Percentiles rank a stretch among this genome's conserved stretches.
phyloP scores from a whole-genome alignment of 2,329 filamentous ascomycete species.

The Sporothrix pallida region DNA sequence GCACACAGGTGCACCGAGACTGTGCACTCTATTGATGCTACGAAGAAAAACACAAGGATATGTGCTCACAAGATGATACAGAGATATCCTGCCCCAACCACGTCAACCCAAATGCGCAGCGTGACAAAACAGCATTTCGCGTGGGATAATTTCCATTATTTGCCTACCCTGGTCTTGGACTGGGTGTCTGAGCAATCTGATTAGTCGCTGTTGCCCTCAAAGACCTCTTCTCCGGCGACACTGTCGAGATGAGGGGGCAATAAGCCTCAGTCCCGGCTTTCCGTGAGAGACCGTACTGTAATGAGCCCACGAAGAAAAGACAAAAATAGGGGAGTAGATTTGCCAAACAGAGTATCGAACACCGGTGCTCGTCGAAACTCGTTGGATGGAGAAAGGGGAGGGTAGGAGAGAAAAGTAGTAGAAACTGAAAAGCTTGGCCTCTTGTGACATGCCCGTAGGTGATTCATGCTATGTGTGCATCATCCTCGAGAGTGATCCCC shows the following conservation, averaged over 20 bases:
- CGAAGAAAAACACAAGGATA: too few relatives aligned
- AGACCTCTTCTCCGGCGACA: background rate
- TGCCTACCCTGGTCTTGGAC: background rate
- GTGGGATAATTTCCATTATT: too few relatives aligned
- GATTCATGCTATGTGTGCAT: too few relatives aligned
- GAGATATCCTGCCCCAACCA: too few relatives aligned
- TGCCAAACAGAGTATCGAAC: slow-evolving; percentile 20
- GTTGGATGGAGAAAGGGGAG: background rate
- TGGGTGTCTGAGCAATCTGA: slow-evolving; percentile 1
- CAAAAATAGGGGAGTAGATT: background rate
- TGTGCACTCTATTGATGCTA: too few relatives aligned
- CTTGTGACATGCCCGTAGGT: background rate
- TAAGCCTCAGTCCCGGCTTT: background rate
- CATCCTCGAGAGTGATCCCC: too few relatives aligned
- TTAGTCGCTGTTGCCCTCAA: background rate
- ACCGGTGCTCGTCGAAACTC: background rate
- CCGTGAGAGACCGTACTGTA: background rate
- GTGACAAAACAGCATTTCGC: too few relatives aligned
- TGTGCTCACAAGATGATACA: too few relatives aligned
- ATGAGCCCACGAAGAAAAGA: background rate
- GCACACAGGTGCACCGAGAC: too few relatives aligned
- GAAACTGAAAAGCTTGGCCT: slow-evolving; percentile 22
- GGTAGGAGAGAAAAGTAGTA: slow-evolving; percentile 5
- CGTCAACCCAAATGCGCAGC: too few relatives aligned
- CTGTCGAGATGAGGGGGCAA: background rate